Conservation (phyloP, 768 basidiomycete genomes). For the Pleurotus cornucopiae region DNA sequence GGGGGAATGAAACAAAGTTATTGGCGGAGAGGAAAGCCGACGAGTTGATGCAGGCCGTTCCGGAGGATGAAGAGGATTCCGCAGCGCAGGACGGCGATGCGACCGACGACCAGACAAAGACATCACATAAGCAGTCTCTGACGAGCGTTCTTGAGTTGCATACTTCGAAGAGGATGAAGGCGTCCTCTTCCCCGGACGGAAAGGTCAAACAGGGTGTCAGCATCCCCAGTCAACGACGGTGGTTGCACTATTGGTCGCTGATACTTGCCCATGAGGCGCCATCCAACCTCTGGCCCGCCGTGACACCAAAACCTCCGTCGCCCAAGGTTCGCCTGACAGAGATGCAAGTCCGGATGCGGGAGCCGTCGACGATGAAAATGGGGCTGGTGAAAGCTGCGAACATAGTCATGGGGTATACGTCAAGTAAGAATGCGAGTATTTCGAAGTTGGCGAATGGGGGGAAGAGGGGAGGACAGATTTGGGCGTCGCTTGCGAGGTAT, state of each 20-base stretch:
- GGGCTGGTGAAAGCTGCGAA: conserved; percentile 56
- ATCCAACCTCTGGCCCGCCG: conserved; percentile 37
- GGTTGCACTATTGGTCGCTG: conserved; percentile 74
- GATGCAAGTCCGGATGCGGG: conserved; percentile 58
- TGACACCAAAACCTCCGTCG: conserved; percentile 15
- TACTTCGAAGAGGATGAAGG: conserved; percentile 67
- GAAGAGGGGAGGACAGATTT: conserved; percentile 40
- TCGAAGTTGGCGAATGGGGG: conserved; percentile 16
- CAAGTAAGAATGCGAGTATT: conserved; percentile 27
- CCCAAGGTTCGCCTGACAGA: conserved; percentile 54
- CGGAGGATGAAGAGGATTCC: conserved; percentile 31
- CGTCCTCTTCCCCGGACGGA: conserved; percentile 22
- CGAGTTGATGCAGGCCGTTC: conserved; percentile 43
- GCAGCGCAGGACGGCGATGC: neutral
- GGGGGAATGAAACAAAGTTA: conserved; percentile 43
- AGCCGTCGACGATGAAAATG: conserved; percentile 45
- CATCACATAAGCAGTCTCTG: conserved; percentile 32
- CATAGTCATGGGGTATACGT: conserved; percentile 41
- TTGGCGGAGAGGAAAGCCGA: conserved; percentile 45
- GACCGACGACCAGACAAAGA: neutral
- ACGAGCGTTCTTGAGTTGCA: conserved; percentile 63
- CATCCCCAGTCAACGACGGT: conserved; percentile 79
- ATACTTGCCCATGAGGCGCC: conserved; percentile 56
- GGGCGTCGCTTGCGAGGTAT: conserved; percentile 80
- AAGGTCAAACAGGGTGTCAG: conserved; percentile 59